Evolutionary conservation across 2,329 filamentous ascomycete genomes (phyloP).

Genomic region (Cytospora piceicola): DNA sequence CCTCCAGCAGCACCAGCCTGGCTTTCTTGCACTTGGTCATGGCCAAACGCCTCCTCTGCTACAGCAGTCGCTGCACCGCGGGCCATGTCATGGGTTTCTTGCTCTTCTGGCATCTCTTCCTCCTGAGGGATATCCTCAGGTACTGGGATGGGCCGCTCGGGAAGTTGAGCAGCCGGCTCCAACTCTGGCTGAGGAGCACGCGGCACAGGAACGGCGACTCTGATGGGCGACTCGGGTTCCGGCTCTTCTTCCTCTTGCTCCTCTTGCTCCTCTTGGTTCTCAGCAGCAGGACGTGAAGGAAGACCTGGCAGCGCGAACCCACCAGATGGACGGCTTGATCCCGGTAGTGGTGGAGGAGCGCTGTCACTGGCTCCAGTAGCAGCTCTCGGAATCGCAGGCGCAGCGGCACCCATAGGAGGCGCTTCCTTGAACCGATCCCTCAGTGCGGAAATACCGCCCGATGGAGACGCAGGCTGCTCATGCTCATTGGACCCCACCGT

Average conservation of each 20-base stretch:
- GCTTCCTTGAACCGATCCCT: slow-evolving; percentile 82
- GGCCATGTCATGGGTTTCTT: slow-evolving; percentile 57
- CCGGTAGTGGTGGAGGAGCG: slow-evolving; percentile 61
- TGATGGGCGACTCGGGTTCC: slow-evolving; percentile 68
- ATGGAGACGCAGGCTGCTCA: slow-evolving; percentile 57
- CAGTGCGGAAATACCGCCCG: slow-evolving; percentile 72
- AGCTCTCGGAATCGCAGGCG: slow-evolving; percentile 41
- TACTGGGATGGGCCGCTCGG: slow-evolving; percentile 64
- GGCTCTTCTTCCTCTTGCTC: slow-evolving; percentile 56
- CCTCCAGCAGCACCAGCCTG: slow-evolving; percentile 53
- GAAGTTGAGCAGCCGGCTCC: slow-evolving; percentile 54
- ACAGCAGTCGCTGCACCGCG: slow-evolving; percentile 64
- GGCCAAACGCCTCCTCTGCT: slow-evolving; percentile 50
- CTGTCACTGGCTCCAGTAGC: slow-evolving; percentile 47
- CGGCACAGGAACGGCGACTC: slow-evolving; percentile 82
- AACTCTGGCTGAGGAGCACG: slow-evolving; percentile 61
- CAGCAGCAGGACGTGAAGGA: slow-evolving; percentile 60
- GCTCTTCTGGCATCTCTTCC: slow-evolving; percentile 67
- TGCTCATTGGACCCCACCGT: slow-evolving; percentile 48
- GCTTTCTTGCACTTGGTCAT: slow-evolving; percentile 42
- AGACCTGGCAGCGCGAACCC: slow-evolving; percentile 81
- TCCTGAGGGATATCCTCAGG: slow-evolving; percentile 66
- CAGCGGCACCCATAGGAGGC: slow-evolving; percentile 65
- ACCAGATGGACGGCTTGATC: slow-evolving; percentile 70
- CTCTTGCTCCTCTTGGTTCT: slow-evolving; percentile 61